Evolutionary conservation across 352 stramenopile species (phyloP), one percentile per base, ranked within the genome.

Genomic region (Phytophthora aleatoria): DNA sequence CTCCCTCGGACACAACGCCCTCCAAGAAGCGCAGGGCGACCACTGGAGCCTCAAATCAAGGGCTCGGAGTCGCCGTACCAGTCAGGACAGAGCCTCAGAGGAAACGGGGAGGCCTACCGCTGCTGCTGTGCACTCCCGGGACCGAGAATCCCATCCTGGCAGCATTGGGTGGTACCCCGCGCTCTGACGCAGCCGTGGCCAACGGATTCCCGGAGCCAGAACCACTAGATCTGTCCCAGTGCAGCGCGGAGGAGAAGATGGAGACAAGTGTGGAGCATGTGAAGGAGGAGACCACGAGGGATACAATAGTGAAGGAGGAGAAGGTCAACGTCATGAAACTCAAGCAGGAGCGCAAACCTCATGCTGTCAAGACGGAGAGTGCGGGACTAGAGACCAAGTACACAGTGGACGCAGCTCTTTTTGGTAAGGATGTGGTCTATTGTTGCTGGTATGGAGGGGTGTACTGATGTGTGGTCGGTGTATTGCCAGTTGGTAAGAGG

Each of bases 91-190:
- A 52, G 50, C 47, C 41, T 36, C 43, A 51, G 28, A 54, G 53
- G 30, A 66, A 62, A 20, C 64, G 57, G 20, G 39, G 35, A 16
- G 51, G 55, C 27, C 48, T 69, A 1, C 64, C 61, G 26, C 50
- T 69, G 41, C 61, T 78, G 26, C 54, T 74, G 26, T 72, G 69
- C n/a, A 31, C 61, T 5, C 44, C 61, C 11, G 62, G 27, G 47
- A 57, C 41, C 4, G 76, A 92, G 43, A 92, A 92, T 57, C 84
- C 81, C 47, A 75, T 91, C 38, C 68, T 92, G 10, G 70, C 69
- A 4, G 84, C 81, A 11, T 48, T 92, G 15, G 84, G 84, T 31
- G 80, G 81, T 31, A 91, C 84, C 7, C 81, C 80, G 30, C 73
- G 78, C 31, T 70, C 67, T 9, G 50, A 74, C 11, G 61, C 61